Base-by-base conservation (phyloP, 495 filamentous ascomycete genomes). In the Endocarpon pusillum region DNA sequence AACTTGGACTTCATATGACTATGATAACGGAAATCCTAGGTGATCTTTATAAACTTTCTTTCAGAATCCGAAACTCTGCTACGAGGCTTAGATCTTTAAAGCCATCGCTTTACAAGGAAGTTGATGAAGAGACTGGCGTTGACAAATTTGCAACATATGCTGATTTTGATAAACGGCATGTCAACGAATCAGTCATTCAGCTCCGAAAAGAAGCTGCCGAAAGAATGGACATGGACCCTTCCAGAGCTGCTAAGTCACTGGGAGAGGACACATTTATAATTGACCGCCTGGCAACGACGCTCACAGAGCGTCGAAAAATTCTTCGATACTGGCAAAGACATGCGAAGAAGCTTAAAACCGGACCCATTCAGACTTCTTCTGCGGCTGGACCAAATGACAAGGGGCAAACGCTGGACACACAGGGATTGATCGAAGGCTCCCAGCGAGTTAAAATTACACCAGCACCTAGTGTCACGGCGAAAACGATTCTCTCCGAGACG, bases 301-400 rank as follows among this genome's bases (percentile, higher is more conserved):
- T 46, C 22, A 37, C 34, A 3, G 24, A 33, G 11, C 16, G 49
- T 22, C 41, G 46, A 37, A 44, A 51, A 28, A 47, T 48, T 14
- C 44, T 52, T 26, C 26, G 39, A 15, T 44, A 51, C 18, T 53
- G 48, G 49, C 32, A 37, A n/a, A 27, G 34, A 20, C 49, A 53
- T 28, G 33, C 20, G 25, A 17, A n/a, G 11, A 49, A 49, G 30
- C 35, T 46, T 4, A n/a, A n/a, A n/a, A n/a, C n/a, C n/a, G n/a
- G n/a, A n/a, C n/a, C n/a, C n/a, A n/a, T n/a, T n/a, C n/a, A n/a
- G n/a, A n/a, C n/a, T n/a, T n/a, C n/a, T n/a, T n/a, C n/a, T n/a
- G n/a, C n/a, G n/a, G n/a, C n/a, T n/a, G n/a, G n/a, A n/a, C n/a
- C n/a, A n/a, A n/a, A n/a, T n/a, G n/a, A n/a, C n/a, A n/a, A n/a